Conservation (phyloP, 192 early-diverging fungal genomes). For the Backusella circina region DNA sequence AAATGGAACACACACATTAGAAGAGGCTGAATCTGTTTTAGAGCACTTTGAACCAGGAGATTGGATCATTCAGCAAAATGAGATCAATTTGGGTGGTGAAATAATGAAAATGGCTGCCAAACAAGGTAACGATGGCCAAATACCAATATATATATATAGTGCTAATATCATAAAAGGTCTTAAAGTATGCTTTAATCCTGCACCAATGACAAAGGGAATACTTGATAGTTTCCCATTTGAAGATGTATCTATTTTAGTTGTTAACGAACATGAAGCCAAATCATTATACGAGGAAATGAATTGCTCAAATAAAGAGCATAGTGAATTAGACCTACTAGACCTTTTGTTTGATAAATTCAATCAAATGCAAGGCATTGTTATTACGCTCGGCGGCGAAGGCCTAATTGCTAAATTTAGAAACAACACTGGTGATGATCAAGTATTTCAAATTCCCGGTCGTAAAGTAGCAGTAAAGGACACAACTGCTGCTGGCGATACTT, state of each 20-base stretch:
- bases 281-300: conserved; percentile 39
- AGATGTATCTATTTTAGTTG: conserved; percentile 68
- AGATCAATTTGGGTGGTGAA: conserved; percentile 67
- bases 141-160: neutral
- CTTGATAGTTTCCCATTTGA: conserved; percentile 49
- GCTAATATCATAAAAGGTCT: conserved; percentile 42
- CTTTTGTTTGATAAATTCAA: conserved; percentile 41
- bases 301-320: neutral
- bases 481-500: conserved; percentile 64
- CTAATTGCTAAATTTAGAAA: conserved; percentile 44
- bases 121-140: conserved; percentile 30
- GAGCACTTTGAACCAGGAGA: conserved; percentile 55
- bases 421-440: conserved; percentile 25
- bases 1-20: conserved; percentile 55
- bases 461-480: conserved; percentile 52
- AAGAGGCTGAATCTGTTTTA: conserved; percentile 47
- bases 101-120: conserved; percentile 55
- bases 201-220: conserved; percentile 60
- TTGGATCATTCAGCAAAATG: conserved; percentile 87
- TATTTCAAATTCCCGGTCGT: conserved; percentile 39
- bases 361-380: conserved; percentile 49
- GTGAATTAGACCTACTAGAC: conserved; percentile 20
- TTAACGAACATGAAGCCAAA: conserved; percentile 78
- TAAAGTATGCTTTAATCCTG: conserved; percentile 80
- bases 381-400: conserved; percentile 71